These are phyloP conservation scores for Furcasterigmium furcatum DNA, from an alignment of 2,329 filamentous ascomycete genomes.

Conservation along the genomic window DNA sequence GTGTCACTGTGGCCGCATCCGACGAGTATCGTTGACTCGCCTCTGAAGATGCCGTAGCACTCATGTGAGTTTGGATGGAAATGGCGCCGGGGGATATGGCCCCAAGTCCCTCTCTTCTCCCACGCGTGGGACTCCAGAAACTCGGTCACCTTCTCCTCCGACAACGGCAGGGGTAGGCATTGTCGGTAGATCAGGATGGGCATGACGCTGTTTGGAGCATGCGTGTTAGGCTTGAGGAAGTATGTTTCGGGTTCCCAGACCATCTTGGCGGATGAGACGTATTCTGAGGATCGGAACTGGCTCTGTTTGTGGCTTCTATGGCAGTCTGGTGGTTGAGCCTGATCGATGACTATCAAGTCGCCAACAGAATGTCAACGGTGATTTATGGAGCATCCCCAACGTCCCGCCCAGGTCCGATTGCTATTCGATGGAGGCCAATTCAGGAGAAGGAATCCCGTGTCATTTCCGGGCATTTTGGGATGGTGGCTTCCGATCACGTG, in stretches of 20 bases:
- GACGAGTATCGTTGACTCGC: conserved; percentile 12
- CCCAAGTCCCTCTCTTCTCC: conserved; percentile 16
- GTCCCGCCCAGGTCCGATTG: no score
- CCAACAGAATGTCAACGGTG: no score
- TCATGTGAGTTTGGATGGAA: conserved; percentile 17
- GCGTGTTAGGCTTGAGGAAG: conserved; percentile 10
- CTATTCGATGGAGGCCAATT: no score
- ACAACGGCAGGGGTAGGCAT: conserved; percentile 11
- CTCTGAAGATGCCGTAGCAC: conserved; percentile 14
- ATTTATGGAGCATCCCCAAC: no score
- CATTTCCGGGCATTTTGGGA: no score
- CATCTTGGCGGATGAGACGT: conserved; percentile 8
- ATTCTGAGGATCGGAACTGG: no score
- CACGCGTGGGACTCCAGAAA: conserved; percentile 13
- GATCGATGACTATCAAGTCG: no score
- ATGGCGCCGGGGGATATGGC: conserved; percentile 14
- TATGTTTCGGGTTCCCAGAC: conserved; percentile 10
- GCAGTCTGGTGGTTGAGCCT: neutral
- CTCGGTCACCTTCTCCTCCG: conserved; percentile 9
- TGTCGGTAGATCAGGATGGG: conserved; percentile 14
- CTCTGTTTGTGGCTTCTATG: no score
- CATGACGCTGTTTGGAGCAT: conserved; percentile 14
- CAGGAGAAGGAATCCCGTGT: no score
- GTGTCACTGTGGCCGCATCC: conserved; percentile 4
- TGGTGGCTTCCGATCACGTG: neutral